phyloP scores from a whole-genome alignment of 805 yeast genomes.

The Wickerhamiella kazuoi region DNA sequence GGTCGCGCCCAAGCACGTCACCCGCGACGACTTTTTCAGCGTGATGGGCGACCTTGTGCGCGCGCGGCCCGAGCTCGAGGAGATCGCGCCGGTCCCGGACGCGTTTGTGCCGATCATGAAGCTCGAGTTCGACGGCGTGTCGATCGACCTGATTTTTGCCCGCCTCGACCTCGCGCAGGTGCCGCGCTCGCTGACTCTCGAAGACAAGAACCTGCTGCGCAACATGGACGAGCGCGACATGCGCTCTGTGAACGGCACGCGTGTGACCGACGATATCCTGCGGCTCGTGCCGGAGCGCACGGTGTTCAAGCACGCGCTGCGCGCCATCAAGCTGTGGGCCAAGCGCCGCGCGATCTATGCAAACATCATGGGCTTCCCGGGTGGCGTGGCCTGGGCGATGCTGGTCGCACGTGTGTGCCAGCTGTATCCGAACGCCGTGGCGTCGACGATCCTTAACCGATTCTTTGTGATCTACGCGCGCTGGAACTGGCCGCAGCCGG shows the following conservation, averaged over 20 bases:
- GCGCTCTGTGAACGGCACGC: constrained; percentile 82
- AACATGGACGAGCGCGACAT: constrained; percentile 85
- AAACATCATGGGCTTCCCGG: constrained; percentile 92
- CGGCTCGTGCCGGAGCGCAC: constrained; percentile 81
- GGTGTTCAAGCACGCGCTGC: constrained; percentile 77
- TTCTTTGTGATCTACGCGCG: constrained; percentile 71
- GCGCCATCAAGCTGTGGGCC: constrained; percentile 95
- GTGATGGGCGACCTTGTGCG: constrained; percentile 58
- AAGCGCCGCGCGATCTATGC: constrained; percentile 87
- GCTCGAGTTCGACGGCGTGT: constrained; percentile 74
- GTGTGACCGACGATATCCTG: constrained; percentile 91
- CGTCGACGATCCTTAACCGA: constrained; percentile 77
- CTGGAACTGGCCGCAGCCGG: constrained; percentile 99
- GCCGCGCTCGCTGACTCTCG: constrained; percentile 53
- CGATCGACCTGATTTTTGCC: constrained; percentile 82
- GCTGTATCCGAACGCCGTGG: constrained; percentile 86
- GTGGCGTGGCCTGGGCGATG: constrained; percentile 99
- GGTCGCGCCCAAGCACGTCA: constrained; percentile 93
- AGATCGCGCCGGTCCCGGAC: constrained; percentile 84
- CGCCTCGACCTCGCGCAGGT: constrained; percentile 68
- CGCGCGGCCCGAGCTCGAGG: constrained; percentile 66
- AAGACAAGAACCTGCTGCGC: constrained; percentile 68
- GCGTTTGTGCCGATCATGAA: constrained; percentile 96
- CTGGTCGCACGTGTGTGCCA: constrained; percentile 95
- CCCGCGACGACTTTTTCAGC: constrained; percentile 73